These are phyloP conservation scores for Davidsoniella australis DNA, from an alignment of 2,329 filamentous ascomycete species.

Conservation along the genomic window DNA sequence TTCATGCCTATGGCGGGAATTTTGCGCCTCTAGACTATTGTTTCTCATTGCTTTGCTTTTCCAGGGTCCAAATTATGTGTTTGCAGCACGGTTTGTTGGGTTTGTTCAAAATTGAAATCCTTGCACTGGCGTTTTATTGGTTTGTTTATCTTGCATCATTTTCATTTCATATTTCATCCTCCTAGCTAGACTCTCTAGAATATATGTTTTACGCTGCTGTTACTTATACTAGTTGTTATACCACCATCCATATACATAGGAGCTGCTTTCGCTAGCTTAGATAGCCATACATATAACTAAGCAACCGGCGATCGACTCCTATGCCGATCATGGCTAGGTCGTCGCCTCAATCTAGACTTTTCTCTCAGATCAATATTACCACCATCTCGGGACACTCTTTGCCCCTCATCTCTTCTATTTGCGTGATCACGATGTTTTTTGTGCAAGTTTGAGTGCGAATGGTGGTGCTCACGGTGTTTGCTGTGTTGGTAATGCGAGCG, in stretches of 20 bases:
- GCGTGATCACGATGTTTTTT: neutral
- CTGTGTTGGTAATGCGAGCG: too few species aligned
- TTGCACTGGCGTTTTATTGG: neutral
- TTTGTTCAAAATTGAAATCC: too few species aligned
- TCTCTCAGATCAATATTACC: constrained; percentile 1
- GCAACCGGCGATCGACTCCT: constrained; percentile 3
- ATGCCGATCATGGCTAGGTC: neutral
- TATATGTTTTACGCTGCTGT: too few species aligned
- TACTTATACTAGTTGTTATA: too few species aligned
- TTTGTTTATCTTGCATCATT: neutral
- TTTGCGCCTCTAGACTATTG: constrained; percentile 1
- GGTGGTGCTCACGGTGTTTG: too few species aligned
- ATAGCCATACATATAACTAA: neutral
- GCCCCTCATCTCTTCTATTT: neutral
- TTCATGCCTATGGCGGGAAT: neutral
- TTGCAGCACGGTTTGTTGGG: neutral
- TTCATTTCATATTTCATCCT: neutral
- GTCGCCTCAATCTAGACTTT: neutral
- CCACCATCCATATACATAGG: too few species aligned
- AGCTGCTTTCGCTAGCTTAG: too few species aligned
- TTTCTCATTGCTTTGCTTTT: constrained; percentile 1
- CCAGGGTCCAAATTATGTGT: neutral
- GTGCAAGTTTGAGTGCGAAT: neutral
- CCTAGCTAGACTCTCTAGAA: too few species aligned
- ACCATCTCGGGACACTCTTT: neutral